Evolutionary conservation across 768 basidiomycete species (phyloP), one percentile per base, ranked within the genome.

Genomic region (Mycena maculata): DNA sequence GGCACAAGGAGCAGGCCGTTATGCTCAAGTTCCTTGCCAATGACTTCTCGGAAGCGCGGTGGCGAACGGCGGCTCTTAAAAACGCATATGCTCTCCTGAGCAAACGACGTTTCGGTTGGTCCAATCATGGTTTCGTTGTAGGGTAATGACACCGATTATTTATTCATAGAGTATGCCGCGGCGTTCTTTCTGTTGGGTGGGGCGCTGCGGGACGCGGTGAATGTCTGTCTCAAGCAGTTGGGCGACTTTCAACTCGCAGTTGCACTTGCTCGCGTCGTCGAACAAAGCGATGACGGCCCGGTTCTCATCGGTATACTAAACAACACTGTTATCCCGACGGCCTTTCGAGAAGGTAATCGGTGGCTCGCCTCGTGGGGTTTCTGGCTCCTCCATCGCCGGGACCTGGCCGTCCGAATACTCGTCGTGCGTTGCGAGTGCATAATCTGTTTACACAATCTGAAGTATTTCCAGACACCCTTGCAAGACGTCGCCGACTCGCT

Each of bases 301-400:
- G 78, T 98, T 2, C 75, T 98, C 36, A 80, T 82, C 27, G 85
- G 84, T 42, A 88, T 98, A 44, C 80, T 98, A 50, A 87, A 84
- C n/a, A 84, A 84, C 52, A 89, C 86, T 0, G 91, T 98, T 12
- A 80, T 98, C 9, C 96, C 96, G 2, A 85, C 85, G 11, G 96
- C 97, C 0, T 95, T 98, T 77, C 82, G 83, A 55, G 86, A 91
- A 47, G 98, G 96, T 1, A 96, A 98, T 76, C 85, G 97, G 42
- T 99, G 94, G 92, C 80, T 99, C 15, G 93, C 89, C 23, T 95
- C 93, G 67, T 99, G 96, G 98, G 94, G 93, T 2, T 97, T 97
- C 78, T 99, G 98, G 96, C 80, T 94, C 60, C 83, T 98, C n/a
- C 90, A 91, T 67, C 83, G 95, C 47, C 84, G 93, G 56, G 96